These are phyloP conservation scores for Carpinus viminea DNA, from an alignment of 306 rosid species.

Conservation along the genomic window DNA sequence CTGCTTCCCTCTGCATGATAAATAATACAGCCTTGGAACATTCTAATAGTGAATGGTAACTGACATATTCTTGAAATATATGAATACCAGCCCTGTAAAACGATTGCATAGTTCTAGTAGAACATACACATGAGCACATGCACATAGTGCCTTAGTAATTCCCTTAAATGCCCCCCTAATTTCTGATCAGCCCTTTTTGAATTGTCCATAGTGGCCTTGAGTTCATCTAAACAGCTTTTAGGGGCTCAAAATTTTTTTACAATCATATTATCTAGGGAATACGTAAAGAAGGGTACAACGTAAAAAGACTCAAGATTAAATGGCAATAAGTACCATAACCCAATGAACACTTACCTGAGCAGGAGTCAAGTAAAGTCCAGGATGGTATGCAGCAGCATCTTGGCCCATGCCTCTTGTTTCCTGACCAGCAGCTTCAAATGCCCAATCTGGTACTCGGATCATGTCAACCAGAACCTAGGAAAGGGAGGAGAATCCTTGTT, in stretches of 20 bases:
- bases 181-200: conserved; percentile 14
- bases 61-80: conserved; percentile 18
- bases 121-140: background rate
- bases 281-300: background rate
- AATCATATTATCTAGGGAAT: background rate
- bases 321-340: background rate
- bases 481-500: conserved; percentile 25
- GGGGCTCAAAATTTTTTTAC: background rate
- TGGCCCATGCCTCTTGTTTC: conserved; percentile 93
- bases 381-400: conserved; percentile 90
- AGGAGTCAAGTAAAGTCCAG: conserved; percentile 92
- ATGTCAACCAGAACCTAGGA: conserved; percentile 86
- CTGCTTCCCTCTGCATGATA: conserved; percentile 85
- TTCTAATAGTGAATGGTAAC: background rate
- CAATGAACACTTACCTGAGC: conserved; percentile 70
- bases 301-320: background rate
- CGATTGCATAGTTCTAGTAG: background rate
- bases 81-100: conserved; percentile 3
- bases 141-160: background rate
- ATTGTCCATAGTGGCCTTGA: conserved; percentile 12
- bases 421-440: conserved; percentile 98
- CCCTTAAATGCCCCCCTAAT: conserved; percentile 7
- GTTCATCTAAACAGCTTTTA: background rate
- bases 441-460: conserved; percentile 99
- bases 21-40: conserved; percentile 6